Conservation (phyloP, 257 asterid species). For the Rhazya stricta region DNA sequence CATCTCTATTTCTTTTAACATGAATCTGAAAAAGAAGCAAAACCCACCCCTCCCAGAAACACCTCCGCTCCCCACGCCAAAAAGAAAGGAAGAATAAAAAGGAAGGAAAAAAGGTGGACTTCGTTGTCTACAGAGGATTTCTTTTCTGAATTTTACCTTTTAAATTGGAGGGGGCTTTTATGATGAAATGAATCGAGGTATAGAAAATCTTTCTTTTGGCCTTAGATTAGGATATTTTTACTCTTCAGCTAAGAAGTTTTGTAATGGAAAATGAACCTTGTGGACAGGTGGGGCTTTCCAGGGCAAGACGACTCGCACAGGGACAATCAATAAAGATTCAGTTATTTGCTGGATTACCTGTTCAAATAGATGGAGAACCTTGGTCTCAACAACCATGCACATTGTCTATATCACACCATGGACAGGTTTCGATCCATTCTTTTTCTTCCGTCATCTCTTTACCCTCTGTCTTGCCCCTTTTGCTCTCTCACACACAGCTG, state of each 20-base stretch:
- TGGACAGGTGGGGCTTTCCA: slow-evolving; percentile 89
- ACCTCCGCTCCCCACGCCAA: background rate
- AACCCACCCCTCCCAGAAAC: background rate
- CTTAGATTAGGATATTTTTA: background rate
- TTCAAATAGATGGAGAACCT: slow-evolving; percentile 97
- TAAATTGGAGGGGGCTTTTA: background rate
- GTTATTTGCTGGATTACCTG: slow-evolving; percentile 80
- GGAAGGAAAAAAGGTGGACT: background rate
- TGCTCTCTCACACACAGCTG: background rate
- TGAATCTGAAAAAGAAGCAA: background rate
- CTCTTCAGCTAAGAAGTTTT: background rate
- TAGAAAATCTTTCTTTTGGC: background rate
- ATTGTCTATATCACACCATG: slow-evolving; percentile 76
- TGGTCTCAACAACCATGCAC: slow-evolving; percentile 94
- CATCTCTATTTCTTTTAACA: no score
- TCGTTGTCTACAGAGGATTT: background rate
- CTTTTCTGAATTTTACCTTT: background rate
- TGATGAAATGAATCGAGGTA: background rate
- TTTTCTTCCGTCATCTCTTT: slow-evolving; percentile 5
- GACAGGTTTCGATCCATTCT: slow-evolving; percentile 57
- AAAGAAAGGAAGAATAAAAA: no score
- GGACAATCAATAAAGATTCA: slow-evolving; percentile 91
- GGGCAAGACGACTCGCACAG: slow-evolving; percentile 93
- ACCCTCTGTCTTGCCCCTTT: background rate
- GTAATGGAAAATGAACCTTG: background rate